A percentile compares a stretch with the other conserved stretches of the same genome.
Conservation (phyloP, 768 basidiomycete species). For the Udeniomyces megalosporus region DNA sequence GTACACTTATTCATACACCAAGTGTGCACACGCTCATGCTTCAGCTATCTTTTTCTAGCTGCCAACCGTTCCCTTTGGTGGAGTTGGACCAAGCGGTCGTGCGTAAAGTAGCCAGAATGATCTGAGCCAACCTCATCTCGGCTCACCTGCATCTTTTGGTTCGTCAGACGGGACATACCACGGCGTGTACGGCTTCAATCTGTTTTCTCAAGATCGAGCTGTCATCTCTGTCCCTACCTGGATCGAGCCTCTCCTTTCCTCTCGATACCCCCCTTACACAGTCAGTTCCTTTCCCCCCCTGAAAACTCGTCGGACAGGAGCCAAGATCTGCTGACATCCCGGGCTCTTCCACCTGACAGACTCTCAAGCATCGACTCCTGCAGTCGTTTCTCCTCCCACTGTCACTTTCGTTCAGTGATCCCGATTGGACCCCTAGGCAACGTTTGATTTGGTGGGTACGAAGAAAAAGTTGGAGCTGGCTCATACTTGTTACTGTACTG, state of each 20-base stretch:
- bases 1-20: background rate
- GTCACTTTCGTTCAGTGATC: background rate
- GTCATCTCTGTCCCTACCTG: background rate
- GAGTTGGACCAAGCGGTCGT: conserved; percentile 7
- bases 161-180: conserved; percentile 10
- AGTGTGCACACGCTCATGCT: background rate
- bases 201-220: conserved; percentile 6
- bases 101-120: too few relatives aligned
- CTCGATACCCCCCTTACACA: conserved; percentile 9
- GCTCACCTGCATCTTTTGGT: background rate
- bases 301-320: too few relatives aligned
- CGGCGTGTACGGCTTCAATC: conserved; percentile 9
- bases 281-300: background rate
- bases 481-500: background rate
- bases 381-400: background rate
- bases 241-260: background rate
- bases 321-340: too few relatives aligned
- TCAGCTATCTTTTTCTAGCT: background rate
- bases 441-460: background rate
- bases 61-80: conserved; percentile 3
- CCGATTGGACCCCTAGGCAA: background rate
- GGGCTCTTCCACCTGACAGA: background rate
- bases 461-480: background rate
- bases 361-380: background rate
- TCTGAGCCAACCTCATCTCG: too few relatives aligned